Base-by-base conservation (phyloP, 78 protist genomes). In the Cyanophora paradoxa region DNA sequence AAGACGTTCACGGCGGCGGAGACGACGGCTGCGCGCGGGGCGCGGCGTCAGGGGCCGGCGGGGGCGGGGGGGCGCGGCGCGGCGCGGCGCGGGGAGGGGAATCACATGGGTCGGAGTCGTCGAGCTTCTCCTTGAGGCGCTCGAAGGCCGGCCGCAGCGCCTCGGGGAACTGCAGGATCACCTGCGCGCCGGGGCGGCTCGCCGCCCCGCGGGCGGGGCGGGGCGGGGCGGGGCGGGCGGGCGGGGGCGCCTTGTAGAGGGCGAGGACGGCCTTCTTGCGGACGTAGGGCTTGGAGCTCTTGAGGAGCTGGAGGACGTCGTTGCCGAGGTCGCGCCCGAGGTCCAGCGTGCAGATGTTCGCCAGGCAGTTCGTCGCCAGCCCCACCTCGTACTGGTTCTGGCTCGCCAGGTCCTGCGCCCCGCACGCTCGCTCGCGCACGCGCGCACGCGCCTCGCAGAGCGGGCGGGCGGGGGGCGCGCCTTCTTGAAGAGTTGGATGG, bases 101-200 rank as follows among this genome's bases (percentile, higher is more conserved):
- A n/a, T 4, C 16, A 62, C 85, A 13, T 8, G 82, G 87, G 30
- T 91, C 93, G 1, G 82, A 42, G 72, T 94, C 98, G 11, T 85
- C 93, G 31, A 94, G 89, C 58, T 85, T 86, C 71, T 92, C 95
- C 65, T 81, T 78, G 28, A 94, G 76, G 22, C 92, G 86, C 2
- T 94, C 93, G 82, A 92, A 94, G 24, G 91, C 52, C n/a, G 98
- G 95, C 20, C 96, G 72, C 24, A 94, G 93, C 22, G 98, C 82
- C 22, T 92, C 95, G 26, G 98, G 98, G 76, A 77, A 94, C 81
- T 80, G 68, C 40, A 90, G 40, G 56, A 94, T 92, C 26, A 94
- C 76, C 84, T 82, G 69, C 39, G 42, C 31, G 50, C 5, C 10
- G 4, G 54, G 13, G 61, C 7, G 74, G 3, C n/a, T n/a, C n/a